phyloP scores from a whole-genome alignment of 192 early-diverging fungal species.

The Pilaira anomala region DNA sequence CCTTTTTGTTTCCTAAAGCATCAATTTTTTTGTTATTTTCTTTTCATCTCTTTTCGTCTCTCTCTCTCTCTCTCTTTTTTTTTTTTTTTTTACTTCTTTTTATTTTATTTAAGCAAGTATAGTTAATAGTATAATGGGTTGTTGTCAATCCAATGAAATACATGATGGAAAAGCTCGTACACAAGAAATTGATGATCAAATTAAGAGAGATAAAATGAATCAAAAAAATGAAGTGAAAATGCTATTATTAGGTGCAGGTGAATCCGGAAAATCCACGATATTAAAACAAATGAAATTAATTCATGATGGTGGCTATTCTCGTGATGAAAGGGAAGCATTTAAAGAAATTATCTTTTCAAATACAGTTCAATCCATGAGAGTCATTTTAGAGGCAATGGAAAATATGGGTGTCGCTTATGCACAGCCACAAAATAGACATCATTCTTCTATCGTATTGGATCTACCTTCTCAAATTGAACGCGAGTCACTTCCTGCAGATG shows the following conservation, averaged over 20 bases:
- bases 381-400: constrained; percentile 92
- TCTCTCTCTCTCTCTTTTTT: background rate
- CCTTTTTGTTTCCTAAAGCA: too few species aligned
- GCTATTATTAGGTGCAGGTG: constrained; percentile 91
- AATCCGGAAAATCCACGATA: constrained; percentile 96
- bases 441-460: constrained; percentile 72
- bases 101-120: background rate
- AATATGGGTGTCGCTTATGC: constrained; percentile 73
- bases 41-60: background rate
- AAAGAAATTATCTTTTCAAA: constrained; percentile 96
- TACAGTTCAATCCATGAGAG: constrained; percentile 91
- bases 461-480: constrained; percentile 88
- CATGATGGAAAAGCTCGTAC: constrained; percentile 79
- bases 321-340: constrained; percentile 87
- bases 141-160: constrained; percentile 82
- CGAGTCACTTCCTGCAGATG: constrained; percentile 78
- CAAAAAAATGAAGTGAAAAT: constrained; percentile 95
- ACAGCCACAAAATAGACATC: constrained; percentile 60
- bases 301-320: constrained; percentile 89
- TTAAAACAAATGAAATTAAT: constrained; percentile 98
- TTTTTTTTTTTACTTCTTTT: background rate
- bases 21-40: background rate
- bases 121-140: constrained; percentile 68
- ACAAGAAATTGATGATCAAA: constrained; percentile 88
- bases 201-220: constrained; percentile 77